Conservation (phyloP, 441 rosid species). For the Adansonia gregorii region DNA sequence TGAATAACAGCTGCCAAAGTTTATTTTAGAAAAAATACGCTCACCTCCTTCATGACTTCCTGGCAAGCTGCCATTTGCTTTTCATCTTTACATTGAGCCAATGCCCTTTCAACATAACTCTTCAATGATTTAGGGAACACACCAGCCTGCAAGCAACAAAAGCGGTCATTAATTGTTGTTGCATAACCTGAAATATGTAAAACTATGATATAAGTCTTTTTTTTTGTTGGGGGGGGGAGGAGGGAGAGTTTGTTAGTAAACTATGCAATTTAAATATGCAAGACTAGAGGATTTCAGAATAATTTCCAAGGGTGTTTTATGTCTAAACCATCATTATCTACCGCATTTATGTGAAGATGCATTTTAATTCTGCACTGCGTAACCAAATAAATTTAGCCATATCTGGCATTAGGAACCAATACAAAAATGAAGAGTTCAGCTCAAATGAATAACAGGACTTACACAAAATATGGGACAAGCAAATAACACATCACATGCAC, state of each 20-base stretch:
- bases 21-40: conserved; percentile 10
- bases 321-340: conserved; percentile 15
- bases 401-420: conserved; percentile 2
- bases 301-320: not conserved
- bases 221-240: too few species aligned
- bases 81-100: conserved; percentile 81
- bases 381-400: not conserved
- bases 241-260: not conserved
- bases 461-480: not conserved
- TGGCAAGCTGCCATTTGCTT: conserved; percentile 68
- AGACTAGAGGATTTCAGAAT: conserved; percentile 1
- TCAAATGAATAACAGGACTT: conserved; percentile 4
- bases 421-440: not conserved
- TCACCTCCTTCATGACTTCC: conserved; percentile 78
- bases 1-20: not conserved
- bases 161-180: conserved; percentile 9
- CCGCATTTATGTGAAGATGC: not conserved
- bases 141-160: conserved; percentile 59
- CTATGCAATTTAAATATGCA: not conserved
- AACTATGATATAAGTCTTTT: not conserved
- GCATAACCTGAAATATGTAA: not conserved
- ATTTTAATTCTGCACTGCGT: not conserved
- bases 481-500: not conserved
- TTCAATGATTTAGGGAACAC: conserved; percentile 73
- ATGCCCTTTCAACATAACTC: conserved; percentile 87